Conservation (phyloP, 1,284 basidiomycete genomes). For the Neotropicomus parvogracilis region DNA sequence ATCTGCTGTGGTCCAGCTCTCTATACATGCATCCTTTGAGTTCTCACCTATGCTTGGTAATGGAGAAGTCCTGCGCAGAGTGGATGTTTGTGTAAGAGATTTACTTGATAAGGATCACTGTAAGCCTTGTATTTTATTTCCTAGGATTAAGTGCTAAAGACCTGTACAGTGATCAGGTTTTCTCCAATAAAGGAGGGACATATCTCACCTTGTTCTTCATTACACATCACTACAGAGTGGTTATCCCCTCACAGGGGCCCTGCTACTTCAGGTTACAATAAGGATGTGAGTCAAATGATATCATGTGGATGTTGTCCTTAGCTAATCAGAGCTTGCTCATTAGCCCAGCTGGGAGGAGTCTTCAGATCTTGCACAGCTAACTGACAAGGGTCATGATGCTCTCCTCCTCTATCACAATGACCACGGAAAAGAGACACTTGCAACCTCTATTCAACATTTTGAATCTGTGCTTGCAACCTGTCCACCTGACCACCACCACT, state of each 20-base stretch:
- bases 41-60: background rate
- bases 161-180: background rate
- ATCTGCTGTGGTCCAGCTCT: slow-evolving; percentile 1
- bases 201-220: background rate
- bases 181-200: background rate
- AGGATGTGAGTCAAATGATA: background rate
- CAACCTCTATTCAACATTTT: background rate
- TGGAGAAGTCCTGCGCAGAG: background rate
- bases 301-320: too few species aligned
- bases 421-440: background rate
- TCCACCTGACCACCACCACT: background rate
- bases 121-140: background rate
- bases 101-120: background rate
- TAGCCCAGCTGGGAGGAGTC: background rate
- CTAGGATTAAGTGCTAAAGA: background rate
- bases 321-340: background rate
- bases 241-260: background rate
- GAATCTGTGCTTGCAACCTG: background rate
- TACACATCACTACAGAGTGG: background rate
- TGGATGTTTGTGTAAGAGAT: background rate
- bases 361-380: background rate
- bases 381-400: background rate
- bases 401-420: background rate
- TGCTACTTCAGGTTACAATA: background rate
- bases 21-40: slow-evolving; percentile 18